Evolutionary conservation across 1,284 basidiomycete species (phyloP), one percentile per base, ranked within the genome.

Genomic region (Rhodotorula sp.): DNA sequence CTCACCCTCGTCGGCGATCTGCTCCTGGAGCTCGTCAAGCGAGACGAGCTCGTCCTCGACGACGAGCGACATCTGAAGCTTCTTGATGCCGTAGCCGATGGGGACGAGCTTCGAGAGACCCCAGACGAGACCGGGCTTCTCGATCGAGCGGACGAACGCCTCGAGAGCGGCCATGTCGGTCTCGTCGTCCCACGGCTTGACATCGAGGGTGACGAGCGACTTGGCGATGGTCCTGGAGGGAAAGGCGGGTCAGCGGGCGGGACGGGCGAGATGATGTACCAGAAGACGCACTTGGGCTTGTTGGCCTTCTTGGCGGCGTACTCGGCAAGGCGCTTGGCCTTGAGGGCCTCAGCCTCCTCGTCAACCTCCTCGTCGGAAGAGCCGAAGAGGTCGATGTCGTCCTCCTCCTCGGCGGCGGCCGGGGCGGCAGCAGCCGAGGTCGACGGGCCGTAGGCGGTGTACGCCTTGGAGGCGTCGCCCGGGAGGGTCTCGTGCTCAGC

Each of bases 131-230:
- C 97, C 96, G 70, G 92, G 90, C 86, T 88, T 85, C 83, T 94
- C 88, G 80, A 99, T 90, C 41, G 90, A 89, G 76, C 96, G 90
- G 69, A 99, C 94, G 56, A 85, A 80, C 55, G 86, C 83, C 84
- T 99, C 96, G 78, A 99, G 86, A 67, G 85, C 90, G 65, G 82
- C 86, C 93, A 99, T 94, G 85, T 98, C 92, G 72, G 96, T 99
- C 86, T 97, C 94, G 83, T 98, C 95, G 82, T 99, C 96, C 96
- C 75, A 96, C 61, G 95, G 96, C 85, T 98, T 99, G 76, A 99
- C 94, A 78, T 98, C 94, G 79, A 98, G 85, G 66, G 97, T 99
- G 66, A 96, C 93, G 74, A 96, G 88, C 77, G 93, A 96, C 92
- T 97, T 97, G 81, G 94, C 94, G 72, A 88, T 84, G 60, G 89